Evolutionary conservation across 1,139 yeast species (phyloP), one percentile per base, ranked within the genome.

Genomic region (Taphrina populina): DNA sequence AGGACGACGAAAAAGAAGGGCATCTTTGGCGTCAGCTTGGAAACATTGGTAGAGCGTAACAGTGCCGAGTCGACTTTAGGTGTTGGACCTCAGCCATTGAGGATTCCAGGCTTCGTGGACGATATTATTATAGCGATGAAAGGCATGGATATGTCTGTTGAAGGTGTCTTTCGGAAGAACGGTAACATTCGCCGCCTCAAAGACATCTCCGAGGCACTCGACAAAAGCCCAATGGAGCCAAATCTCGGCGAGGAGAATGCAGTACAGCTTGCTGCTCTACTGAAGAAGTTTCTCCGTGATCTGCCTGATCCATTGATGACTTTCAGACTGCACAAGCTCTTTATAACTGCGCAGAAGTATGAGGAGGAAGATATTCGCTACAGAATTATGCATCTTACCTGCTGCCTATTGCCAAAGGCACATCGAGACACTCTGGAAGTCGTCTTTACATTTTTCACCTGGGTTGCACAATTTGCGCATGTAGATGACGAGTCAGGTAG

Each of bases 401-500:
- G 88, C 65, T 80, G 95, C 57, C 73, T 92, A 75, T 73, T 94
- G 39, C 97, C 97, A 1, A 75, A 83, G 60, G 77, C 82, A 23
- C 87, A 90, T 66, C 78, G 98, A 56, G 95, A 88, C 67, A 77
- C 88, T 52, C 76, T 90, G 56, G 98, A 94, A 67, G 96, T 90
- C 3, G 72, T 94, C 52, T 75, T 90, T 33, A 83, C 83, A 61
- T 94, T 94, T 69, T 79, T 94, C 68, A 83, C 83, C 69, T 92
- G 98, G 97, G 95, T 90, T 1, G 90, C 97, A 0, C 87, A 97
- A 4, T 94, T 94, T 71, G 86, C 97, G 0, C 92, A 64, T 27
- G 61, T 85, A 60, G 94, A 84, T 64, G 88, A 84, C 64, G 87
- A 83, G 63, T 79, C 80, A 23, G 98, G 98, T 0, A 88, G 96